A percentile compares a stretch with the other conserved stretches of the same genome.
Evolutionary conservation across 306 rosid genomes (phyloP).

Genomic region (Dryas octopetala): DNA sequence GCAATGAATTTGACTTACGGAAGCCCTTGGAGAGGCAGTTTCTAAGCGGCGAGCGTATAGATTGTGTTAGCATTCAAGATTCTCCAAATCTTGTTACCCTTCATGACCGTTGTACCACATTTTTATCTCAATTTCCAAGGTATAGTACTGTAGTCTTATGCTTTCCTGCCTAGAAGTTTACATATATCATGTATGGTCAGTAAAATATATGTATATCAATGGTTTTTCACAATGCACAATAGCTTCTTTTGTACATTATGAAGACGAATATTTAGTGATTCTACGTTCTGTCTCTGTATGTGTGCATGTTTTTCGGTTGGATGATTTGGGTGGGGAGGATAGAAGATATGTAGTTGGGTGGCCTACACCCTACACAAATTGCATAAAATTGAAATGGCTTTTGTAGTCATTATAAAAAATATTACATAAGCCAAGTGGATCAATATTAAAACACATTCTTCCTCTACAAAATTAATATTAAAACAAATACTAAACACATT

Average conservation of each 20-base stretch:
- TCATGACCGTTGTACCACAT: conserved; percentile 61
- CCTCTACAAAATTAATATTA: too few species aligned
- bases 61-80: conserved; percentile 69
- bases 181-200: conserved; percentile 4
- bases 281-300: neutral
- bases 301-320: neutral
- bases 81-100: conserved; percentile 53
- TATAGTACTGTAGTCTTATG: conserved; percentile 15
- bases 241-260: neutral
- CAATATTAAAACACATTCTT: too few species aligned
- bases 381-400: neutral
- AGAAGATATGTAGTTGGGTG: neutral
- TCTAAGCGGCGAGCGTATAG: conserved; percentile 50
- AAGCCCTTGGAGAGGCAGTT: conserved; percentile 76
- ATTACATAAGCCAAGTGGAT: too few species aligned
- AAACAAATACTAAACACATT: too few species aligned
- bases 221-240: neutral
- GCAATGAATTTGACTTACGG: conserved; percentile 82
- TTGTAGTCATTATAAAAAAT: neutral
- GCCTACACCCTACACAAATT: neutral
- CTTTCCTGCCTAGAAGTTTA: conserved; percentile 3
- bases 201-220: neutral
- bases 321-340: neutral
- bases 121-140: conserved; percentile 72
- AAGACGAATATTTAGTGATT: neutral